These are phyloP conservation scores for Prunus yedoensis DNA, from an alignment of 331 rosid genomes.

Conservation along the genomic window DNA sequence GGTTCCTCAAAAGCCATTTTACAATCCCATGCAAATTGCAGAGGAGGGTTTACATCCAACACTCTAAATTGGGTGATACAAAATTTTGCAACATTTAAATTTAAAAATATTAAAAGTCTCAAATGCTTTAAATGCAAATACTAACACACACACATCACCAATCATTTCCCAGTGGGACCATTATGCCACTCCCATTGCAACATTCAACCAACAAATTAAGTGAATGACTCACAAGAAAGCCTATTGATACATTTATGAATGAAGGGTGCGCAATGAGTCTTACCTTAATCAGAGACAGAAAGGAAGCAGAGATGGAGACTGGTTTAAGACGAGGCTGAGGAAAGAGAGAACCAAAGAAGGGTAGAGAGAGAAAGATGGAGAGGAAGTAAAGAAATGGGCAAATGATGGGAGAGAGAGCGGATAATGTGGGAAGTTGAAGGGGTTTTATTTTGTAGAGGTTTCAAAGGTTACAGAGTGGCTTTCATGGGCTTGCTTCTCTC, in stretches of 20 bases:
- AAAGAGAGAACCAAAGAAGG: slow-evolving; percentile 8
- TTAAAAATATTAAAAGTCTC: neutral
- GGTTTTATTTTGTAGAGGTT: too few relatives aligned
- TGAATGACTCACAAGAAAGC: neutral
- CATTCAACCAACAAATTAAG: neutral
- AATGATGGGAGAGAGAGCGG: slow-evolving; percentile 50
- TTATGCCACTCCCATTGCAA: neutral
- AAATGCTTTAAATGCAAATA: neutral
- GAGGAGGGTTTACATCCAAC: neutral
- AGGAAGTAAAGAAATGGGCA: slow-evolving; percentile 15
- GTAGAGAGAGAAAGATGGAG: slow-evolving; percentile 11
- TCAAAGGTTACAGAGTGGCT: too few relatives aligned
- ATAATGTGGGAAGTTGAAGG: slow-evolving; percentile 40
- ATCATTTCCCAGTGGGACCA: neutral
- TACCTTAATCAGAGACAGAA: slow-evolving; percentile 39
- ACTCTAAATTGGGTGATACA: neutral
- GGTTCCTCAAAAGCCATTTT: slow-evolving; percentile 1
- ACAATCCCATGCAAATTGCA: neutral
- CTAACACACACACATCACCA: neutral
- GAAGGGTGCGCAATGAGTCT: neutral
- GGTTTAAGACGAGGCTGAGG: slow-evolving; percentile 24
- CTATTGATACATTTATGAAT: neutral
- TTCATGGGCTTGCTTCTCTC: too few relatives aligned
- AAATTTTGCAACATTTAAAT: neutral
- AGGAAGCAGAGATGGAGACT: slow-evolving; percentile 25